Percentiles rank a stretch among this genome's conserved stretches.
Conservation (phyloP, 805 yeast species). For the Monosporozyma solicola region DNA sequence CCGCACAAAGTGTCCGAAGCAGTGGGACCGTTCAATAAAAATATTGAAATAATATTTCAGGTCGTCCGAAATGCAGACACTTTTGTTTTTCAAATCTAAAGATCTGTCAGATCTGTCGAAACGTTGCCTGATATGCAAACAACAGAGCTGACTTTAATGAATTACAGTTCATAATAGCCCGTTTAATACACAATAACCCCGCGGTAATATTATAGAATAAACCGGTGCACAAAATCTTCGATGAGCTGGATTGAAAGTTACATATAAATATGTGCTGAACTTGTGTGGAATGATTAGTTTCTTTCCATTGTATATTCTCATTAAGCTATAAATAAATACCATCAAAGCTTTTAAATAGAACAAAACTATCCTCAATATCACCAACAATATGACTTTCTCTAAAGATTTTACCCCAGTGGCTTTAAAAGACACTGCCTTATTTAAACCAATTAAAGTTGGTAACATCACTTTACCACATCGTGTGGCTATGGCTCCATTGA, state of each 20-base stretch:
- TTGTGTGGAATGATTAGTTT: background rate
- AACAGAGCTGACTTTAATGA: background rate
- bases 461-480: slow-evolving; percentile 30
- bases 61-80: background rate
- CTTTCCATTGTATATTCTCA: background rate
- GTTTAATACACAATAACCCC: background rate
- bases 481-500: slow-evolving; percentile 37
- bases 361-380: background rate
- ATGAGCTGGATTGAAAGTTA: background rate
- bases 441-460: slow-evolving; percentile 40
- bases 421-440: slow-evolving; percentile 30
- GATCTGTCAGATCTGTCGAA: background rate
- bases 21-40: too few relatives aligned
- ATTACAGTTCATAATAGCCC: background rate
- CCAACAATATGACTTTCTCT: slow-evolving; percentile 8
- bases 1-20: too few relatives aligned
- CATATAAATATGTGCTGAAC: background rate
- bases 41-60: too few relatives aligned
- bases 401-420: slow-evolving; percentile 21
- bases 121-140: background rate
- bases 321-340: background rate
- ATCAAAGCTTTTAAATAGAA: background rate
- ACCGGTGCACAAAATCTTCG: background rate
- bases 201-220: background rate
- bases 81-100: too few relatives aligned